Conservation (phyloP, 1,139 yeast species). For the Hansenula lynferdii region DNA sequence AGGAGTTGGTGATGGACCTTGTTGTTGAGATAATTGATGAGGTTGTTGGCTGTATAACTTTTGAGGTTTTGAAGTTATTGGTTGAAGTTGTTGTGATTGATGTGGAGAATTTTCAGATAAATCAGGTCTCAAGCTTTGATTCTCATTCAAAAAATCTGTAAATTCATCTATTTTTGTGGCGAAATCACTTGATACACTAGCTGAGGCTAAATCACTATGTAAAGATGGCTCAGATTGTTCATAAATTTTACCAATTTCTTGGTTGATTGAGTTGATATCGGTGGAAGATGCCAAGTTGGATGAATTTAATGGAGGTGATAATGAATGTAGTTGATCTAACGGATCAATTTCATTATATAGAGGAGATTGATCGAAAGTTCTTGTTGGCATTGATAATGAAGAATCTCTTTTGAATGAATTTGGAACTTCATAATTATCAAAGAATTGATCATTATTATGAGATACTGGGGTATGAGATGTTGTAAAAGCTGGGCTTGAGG, state of each 20-base stretch:
- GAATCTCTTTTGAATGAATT: not conserved
- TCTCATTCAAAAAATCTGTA: not conserved
- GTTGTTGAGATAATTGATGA: slow-evolving; percentile 1
- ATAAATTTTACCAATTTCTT: too few species aligned
- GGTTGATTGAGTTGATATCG: too few species aligned
- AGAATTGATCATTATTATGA: slow-evolving; percentile 3
- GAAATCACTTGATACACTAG: not conserved
- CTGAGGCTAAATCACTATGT: not conserved
- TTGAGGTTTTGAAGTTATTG: not conserved
- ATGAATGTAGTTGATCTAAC: too few species aligned
- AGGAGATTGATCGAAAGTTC: too few species aligned
- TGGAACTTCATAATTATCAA: not conserved
- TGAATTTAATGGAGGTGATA: too few species aligned
- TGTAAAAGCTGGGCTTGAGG: slow-evolving; percentile 20
- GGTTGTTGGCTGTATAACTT: too few species aligned
- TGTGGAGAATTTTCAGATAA: too few species aligned
- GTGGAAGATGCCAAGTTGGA: too few species aligned
- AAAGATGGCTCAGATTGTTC: too few species aligned
- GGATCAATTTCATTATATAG: slow-evolving; percentile 15
- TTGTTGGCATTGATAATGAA: too few species aligned
- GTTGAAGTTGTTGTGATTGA: too few species aligned
- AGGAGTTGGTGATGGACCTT: not conserved
- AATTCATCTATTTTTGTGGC: not conserved
- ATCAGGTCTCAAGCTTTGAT: too few species aligned
- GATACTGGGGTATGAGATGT: slow-evolving; percentile 7